Evolutionary conservation across 805 yeast genomes (phyloP), one percentile per base, ranked within the genome.

Genomic region (Candida tallmaniae): DNA sequence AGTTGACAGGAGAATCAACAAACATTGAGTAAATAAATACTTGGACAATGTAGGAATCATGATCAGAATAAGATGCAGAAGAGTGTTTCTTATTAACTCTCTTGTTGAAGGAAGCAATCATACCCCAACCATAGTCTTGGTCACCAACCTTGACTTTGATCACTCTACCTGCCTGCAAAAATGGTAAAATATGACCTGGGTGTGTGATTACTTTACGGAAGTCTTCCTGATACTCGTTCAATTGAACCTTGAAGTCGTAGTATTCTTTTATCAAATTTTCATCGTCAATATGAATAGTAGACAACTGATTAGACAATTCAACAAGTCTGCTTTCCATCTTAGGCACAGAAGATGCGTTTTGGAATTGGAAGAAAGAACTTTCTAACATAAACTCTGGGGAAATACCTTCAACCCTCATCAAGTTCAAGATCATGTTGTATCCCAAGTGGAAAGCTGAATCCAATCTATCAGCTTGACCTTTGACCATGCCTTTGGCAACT

Each of bases 401-500:
- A 36, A 93, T 86, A 40, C 98, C 98, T 62, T 93, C 98, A 11
- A 93, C 98, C 54, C 98, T 78, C 83, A 93, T 78, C 58, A 93
- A 70, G 58, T 93, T 93, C 60, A 93, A 73, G 51, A 89, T 86
- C 99, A 93, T 93, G 57, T 93, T 93, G 61, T 93, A 93, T 16
- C 97, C 97, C 42, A 93, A 67, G 56, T 93, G 98, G 74, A 93
- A 93, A 0, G 98, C 97, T 14, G 97, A 90, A 54, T 93, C 97
- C 39, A 93, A 73, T 47, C 98, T 73, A 62, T 93, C 99, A 21
- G 98, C 97, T 54, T 88, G 96, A 54, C 99, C 99, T 59, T 90
- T 90, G 15, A 93, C 98, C 99, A 93, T 93, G 2, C 97, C 97
- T 56, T 93, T 93, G 14, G 98, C 98, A 27, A 93, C 96, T 50